Conservation (phyloP, 352 stramenopile genomes). For the Phytophthora ohioensis region DNA sequence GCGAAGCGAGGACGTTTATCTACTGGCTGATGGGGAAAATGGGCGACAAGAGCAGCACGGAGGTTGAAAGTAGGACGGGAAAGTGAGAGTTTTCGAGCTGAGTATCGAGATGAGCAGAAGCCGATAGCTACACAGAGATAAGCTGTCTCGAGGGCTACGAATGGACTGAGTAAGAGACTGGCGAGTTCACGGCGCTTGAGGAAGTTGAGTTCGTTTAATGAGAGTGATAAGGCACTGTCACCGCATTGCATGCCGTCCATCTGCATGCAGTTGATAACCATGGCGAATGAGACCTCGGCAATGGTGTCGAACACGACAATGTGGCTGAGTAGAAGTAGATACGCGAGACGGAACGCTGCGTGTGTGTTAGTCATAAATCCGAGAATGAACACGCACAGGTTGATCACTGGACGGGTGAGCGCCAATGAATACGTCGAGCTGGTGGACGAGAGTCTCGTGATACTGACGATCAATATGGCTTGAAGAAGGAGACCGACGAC, state of each 20-base stretch:
- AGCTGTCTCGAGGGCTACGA: slow-evolving; percentile 60
- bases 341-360: slow-evolving; percentile 57
- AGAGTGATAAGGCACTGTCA: slow-evolving; percentile 34
- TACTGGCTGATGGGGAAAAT: slow-evolving; percentile 43
- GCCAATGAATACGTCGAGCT: slow-evolving; percentile 54
- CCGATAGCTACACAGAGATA: slow-evolving; percentile 67
- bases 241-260: slow-evolving; percentile 58
- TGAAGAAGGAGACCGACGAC: slow-evolving; percentile 54
- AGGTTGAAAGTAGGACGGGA: slow-evolving; percentile 69
- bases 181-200: slow-evolving; percentile 52
- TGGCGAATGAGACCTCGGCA: slow-evolving; percentile 61
- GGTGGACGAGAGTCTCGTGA: slow-evolving; percentile 25
- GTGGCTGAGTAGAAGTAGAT: slow-evolving; percentile 46
- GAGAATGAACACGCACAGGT: slow-evolving; percentile 57
- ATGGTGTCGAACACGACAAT: slow-evolving; percentile 58
- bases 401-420: slow-evolving; percentile 53
- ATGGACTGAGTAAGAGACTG: slow-evolving; percentile 58
- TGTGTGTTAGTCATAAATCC: slow-evolving; percentile 83
- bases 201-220: slow-evolving; percentile 31
- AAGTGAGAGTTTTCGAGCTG: slow-evolving; percentile 60
- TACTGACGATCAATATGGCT: slow-evolving; percentile 39
- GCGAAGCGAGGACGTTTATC: slow-evolving; percentile 17
- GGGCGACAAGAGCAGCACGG: slow-evolving; percentile 55
- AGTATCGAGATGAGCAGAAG: slow-evolving; percentile 64
- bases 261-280: slow-evolving; percentile 62